Conservation (phyloP, 2,329 filamentous ascomycete species). For the Apiospora sp. region DNA sequence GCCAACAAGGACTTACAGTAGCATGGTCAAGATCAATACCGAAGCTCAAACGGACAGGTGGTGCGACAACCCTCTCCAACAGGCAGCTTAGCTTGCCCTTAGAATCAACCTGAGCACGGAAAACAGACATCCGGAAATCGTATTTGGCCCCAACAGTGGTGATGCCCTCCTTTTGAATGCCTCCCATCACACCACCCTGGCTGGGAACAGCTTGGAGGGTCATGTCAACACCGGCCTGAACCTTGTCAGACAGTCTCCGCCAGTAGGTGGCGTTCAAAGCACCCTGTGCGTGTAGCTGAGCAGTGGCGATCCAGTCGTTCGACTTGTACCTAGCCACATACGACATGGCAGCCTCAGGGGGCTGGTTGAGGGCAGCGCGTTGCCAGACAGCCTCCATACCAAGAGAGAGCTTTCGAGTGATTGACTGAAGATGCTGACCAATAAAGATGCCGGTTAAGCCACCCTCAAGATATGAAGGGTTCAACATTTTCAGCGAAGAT, state of each 20-base stretch:
- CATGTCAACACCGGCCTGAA: constrained; percentile 95
- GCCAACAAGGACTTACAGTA: constrained; percentile 70
- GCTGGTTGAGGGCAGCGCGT: constrained; percentile 81
- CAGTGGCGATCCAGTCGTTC: constrained; percentile 90
- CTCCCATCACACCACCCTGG: constrained; percentile 69
- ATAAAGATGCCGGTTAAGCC: constrained; percentile 95
- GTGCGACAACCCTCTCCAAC: constrained; percentile 94
- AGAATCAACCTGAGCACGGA: constrained; percentile 95
- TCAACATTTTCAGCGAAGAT: constrained; percentile 90
- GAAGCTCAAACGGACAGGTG: constrained; percentile 92
- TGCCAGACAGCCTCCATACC: constrained; percentile 94
- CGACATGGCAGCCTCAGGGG: constrained; percentile 89
- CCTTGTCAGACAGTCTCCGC: constrained; percentile 90
- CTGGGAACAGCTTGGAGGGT: constrained; percentile 81
- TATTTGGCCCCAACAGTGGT: constrained; percentile 97
- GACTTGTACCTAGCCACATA: constrained; percentile 94
- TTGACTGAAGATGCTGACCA: constrained; percentile 91
- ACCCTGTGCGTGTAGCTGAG: constrained; percentile 88
- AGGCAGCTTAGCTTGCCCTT: constrained; percentile 92
- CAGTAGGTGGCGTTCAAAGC: constrained; percentile 93
- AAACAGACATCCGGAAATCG: constrained; percentile 94
- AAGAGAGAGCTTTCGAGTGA: constrained; percentile 86
- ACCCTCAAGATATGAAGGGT: constrained; percentile 93
- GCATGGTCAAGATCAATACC: constrained; percentile 96
- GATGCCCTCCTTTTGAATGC: constrained; percentile 82